Conservation (phyloP, 352 stramenopile species). For the Pythium chondricola region DNA sequence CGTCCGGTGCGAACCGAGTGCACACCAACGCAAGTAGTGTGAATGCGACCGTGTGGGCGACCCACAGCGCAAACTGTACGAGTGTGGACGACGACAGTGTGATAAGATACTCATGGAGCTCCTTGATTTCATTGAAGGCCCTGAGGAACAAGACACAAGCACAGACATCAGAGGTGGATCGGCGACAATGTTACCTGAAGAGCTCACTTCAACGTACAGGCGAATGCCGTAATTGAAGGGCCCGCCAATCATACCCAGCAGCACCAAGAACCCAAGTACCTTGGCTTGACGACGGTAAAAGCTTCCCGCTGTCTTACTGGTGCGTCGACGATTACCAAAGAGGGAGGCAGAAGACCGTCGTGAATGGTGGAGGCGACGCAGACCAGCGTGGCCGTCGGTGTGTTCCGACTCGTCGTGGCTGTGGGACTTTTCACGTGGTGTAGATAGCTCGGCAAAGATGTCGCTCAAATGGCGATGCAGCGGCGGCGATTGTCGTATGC, state of each 20-base stretch:
- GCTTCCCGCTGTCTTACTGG: conserved; percentile 26
- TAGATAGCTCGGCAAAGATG: conserved; percentile 10
- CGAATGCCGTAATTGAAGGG: conserved; percentile 72
- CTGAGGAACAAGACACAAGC: conserved; percentile 10
- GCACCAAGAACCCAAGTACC: conserved; percentile 66
- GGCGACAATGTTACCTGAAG: too few species aligned
- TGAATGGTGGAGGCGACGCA: conserved; percentile 26
- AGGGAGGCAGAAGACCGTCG: conserved; percentile 51
- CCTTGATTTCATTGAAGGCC: conserved; percentile 31
- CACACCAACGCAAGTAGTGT: conserved; percentile 59
- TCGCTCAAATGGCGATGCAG: conserved; percentile 9
- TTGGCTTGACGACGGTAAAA: conserved; percentile 68
- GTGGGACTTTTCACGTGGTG: neutral
- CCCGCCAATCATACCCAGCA: conserved; percentile 76
- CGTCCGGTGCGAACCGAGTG: conserved; percentile 65
- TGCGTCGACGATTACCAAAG: conserved; percentile 46
- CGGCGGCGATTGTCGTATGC: conserved; percentile 6
- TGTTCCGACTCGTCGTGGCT: conserved; percentile 20
- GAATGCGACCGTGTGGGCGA: conserved; percentile 63
- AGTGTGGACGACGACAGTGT: conserved; percentile 21
- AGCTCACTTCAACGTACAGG: too few species aligned
- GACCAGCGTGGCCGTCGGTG: conserved; percentile 38
- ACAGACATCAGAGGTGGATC: neutral
- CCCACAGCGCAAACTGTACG: conserved; percentile 51
- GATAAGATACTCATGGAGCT: conserved; percentile 39